These are phyloP conservation scores for Moesziomyces antarcticus DNA, from an alignment of 1,284 basidiomycete species.

Conservation along the genomic window DNA sequence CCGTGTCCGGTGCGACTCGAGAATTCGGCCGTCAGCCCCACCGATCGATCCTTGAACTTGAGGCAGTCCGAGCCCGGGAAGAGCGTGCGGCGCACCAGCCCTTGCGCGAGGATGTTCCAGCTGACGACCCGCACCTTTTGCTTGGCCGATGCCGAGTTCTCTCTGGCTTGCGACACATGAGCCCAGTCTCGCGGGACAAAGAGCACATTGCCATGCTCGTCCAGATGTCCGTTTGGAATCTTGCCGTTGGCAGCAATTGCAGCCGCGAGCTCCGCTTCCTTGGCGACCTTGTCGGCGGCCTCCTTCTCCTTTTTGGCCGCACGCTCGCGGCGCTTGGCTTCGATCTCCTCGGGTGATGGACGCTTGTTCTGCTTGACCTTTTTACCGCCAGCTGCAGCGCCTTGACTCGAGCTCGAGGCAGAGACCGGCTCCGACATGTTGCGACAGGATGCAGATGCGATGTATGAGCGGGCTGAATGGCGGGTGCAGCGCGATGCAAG, in stretches of 20 bases:
- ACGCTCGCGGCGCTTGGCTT: constrained; percentile 37
- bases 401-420: not conserved
- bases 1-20: constrained; percentile 55
- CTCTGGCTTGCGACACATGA: constrained; percentile 1
- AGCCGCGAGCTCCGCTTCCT: constrained; percentile 40
- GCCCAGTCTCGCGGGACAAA: constrained; percentile 48
- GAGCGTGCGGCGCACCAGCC: constrained; percentile 68
- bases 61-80: constrained; percentile 69
- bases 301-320: constrained; percentile 53
- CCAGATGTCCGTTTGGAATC: constrained; percentile 44
- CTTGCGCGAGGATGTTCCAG: constrained; percentile 68
- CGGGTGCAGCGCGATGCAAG: not conserved
- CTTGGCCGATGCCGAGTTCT: not conserved
- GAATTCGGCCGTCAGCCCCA: constrained; percentile 54
- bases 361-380: constrained; percentile 31
- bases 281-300: constrained; percentile 43
- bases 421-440: constrained; percentile 21
- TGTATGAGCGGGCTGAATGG: not conserved
- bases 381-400: constrained; percentile 9
- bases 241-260: constrained; percentile 45
- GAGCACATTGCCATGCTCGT: constrained; percentile 33
- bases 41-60: constrained; percentile 65
- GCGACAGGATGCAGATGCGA: not conserved
- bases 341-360: constrained; percentile 48
- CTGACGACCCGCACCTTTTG: constrained; percentile 46